phyloP scores from a whole-genome alignment of 345 rosid genomes.

The Viola odorata region DNA sequence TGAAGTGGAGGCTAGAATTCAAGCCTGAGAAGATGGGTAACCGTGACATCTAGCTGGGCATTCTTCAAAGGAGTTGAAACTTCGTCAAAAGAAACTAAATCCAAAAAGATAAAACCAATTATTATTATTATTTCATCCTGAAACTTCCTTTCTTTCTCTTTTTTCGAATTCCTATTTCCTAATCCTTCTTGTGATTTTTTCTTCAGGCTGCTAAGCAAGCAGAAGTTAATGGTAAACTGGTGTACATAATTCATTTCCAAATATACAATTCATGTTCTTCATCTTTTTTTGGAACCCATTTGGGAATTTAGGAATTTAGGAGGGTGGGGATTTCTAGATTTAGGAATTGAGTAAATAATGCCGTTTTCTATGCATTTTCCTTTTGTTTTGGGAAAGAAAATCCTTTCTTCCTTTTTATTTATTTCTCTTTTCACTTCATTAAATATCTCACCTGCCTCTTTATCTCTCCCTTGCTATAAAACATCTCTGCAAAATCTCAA shows the following conservation, averaged over 20 bases:
- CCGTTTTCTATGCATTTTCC: no score
- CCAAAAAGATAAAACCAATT: slow-evolving; percentile 18
- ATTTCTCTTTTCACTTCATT: no score
- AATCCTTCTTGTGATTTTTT: slow-evolving; percentile 18
- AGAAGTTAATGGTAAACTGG: slow-evolving; percentile 22
- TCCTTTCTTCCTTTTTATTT: no score
- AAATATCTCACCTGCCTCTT: no score
- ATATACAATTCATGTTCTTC: no score
- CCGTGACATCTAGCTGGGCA: slow-evolving; percentile 33
- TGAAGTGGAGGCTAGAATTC: slow-evolving; percentile 61
- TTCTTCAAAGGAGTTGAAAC: slow-evolving; percentile 47
- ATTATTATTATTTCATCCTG: background rate
- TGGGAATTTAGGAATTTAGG: no score
- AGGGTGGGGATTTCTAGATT: no score
- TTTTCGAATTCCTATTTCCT: background rate
- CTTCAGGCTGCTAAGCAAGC: slow-evolving; percentile 21
- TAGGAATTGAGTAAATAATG: no score
- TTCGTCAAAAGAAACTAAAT: slow-evolving; percentile 45
- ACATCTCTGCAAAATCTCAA: no score
- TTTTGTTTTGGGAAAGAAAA: no score
- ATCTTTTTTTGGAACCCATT: no score
- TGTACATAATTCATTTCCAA: background rate
- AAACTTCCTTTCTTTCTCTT: background rate
- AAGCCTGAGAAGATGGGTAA: slow-evolving; percentile 71
- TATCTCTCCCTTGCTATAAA: no score